Evolutionary conservation across 306 rosid species (phyloP).

Genomic region (Benincasa hispida): DNA sequence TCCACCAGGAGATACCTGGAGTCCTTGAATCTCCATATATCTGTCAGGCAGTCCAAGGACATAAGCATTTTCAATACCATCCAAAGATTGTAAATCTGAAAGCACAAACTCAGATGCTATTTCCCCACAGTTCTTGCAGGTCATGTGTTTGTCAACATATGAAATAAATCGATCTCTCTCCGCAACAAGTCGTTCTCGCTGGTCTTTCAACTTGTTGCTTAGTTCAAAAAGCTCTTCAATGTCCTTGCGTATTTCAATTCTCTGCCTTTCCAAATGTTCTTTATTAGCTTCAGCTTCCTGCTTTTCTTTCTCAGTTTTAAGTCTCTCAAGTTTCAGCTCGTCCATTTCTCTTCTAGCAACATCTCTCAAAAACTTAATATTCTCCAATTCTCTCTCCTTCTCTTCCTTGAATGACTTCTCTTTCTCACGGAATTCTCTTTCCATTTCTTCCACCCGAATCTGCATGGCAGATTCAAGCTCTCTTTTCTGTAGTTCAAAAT

Average conservation of each 20-base stretch:
- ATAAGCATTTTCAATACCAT: slow-evolving; percentile 54
- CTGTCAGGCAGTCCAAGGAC: slow-evolving; percentile 39
- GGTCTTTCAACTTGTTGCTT: slow-evolving; percentile 53
- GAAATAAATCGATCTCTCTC: slow-evolving; percentile 68
- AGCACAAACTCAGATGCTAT: slow-evolving; percentile 56
- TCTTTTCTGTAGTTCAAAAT: slow-evolving; percentile 51
- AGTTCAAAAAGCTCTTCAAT: slow-evolving; percentile 70
- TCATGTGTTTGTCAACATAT: slow-evolving; percentile 49
- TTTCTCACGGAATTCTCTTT: slow-evolving; percentile 48
- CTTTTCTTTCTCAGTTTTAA: slow-evolving; percentile 62
- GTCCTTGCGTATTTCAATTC: slow-evolving; percentile 71
- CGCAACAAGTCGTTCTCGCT: slow-evolving; percentile 54
- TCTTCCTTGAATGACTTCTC: slow-evolving; percentile 63
- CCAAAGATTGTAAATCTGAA: slow-evolving; percentile 46
- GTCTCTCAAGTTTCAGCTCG: slow-evolving; percentile 62
- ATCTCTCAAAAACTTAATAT: slow-evolving; percentile 66
- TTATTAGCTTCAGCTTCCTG: slow-evolving; percentile 57
- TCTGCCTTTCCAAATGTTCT: slow-evolving; percentile 59
- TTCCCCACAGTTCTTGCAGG: slow-evolving; percentile 70
- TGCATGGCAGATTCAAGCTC: slow-evolving; percentile 80
- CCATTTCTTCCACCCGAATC: slow-evolving; percentile 69
- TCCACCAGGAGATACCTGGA: slow-evolving; percentile 25
- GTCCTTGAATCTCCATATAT: slow-evolving; percentile 14
- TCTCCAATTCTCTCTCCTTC: slow-evolving; percentile 50
- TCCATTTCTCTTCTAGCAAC: slow-evolving; percentile 82